These are phyloP conservation scores for Ascobolus immersus DNA, from an alignment of 495 filamentous ascomycete species.

Conservation along the genomic window DNA sequence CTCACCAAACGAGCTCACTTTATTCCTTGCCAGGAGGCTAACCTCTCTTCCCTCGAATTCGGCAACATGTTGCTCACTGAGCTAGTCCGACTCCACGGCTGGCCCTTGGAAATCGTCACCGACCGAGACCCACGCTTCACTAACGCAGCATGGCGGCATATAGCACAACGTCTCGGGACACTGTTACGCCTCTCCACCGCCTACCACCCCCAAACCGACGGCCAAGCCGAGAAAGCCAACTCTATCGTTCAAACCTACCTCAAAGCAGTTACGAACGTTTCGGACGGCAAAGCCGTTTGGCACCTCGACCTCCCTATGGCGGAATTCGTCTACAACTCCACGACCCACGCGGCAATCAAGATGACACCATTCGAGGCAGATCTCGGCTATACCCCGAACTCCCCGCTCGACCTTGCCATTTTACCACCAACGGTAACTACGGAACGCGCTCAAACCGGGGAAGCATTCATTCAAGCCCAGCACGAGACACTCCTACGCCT, in stretches of 20 bases:
- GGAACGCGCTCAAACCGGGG: not conserved
- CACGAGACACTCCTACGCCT: not conserved
- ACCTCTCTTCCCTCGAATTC: not conserved
- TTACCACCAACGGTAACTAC: not conserved
- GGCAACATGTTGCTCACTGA: no score
- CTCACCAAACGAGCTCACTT: constrained; percentile 2
- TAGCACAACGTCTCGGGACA: no score
- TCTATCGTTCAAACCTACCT: not conserved
- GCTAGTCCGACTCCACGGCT: no score
- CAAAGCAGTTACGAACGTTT: not conserved
- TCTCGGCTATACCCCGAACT: not conserved
- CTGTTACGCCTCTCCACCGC: no score
- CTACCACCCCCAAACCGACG: not conserved
- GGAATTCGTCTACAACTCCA: not conserved
- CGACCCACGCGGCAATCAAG: not conserved
- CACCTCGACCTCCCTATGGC: not conserved
- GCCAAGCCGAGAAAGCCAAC: not conserved
- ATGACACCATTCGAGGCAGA: not conserved
- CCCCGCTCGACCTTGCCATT: not conserved
- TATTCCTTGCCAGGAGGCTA: not conserved
- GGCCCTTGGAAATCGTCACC: no score
- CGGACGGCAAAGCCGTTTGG: no score
- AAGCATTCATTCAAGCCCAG: not conserved
- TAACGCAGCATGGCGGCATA: no score
- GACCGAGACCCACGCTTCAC: no score